Percentiles rank a stretch among this genome's conserved stretches.
These are phyloP conservation scores for Citrus glauca DNA, from an alignment of 345 rosid genomes.

Conservation along the genomic window DNA sequence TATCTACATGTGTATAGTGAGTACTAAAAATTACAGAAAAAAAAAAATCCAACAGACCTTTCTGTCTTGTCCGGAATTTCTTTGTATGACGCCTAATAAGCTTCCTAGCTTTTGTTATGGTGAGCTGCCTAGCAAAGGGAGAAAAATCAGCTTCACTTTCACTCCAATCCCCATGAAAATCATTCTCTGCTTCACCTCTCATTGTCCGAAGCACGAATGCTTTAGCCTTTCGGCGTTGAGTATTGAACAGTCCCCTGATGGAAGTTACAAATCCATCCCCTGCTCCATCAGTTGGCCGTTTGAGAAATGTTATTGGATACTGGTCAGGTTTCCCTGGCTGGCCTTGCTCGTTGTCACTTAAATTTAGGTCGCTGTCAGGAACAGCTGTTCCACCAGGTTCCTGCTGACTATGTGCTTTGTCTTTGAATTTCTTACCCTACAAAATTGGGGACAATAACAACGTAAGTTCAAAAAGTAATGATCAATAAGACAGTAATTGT, in stretches of 20 bases:
- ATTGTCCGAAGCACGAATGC: slow-evolving; percentile 90
- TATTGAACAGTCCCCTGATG: slow-evolving; percentile 82
- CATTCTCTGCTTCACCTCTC: slow-evolving; percentile 94
- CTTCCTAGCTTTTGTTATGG: slow-evolving; percentile 84
- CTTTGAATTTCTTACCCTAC: slow-evolving; percentile 96
- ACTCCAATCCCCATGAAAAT: slow-evolving; percentile 88
- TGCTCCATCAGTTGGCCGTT: slow-evolving; percentile 89
- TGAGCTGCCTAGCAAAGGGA: slow-evolving; percentile 85
- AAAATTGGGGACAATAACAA: slow-evolving; percentile 7
- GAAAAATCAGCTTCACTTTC: slow-evolving; percentile 84
- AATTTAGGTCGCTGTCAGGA: slow-evolving; percentile 69
- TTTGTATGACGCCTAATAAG: slow-evolving; percentile 87
- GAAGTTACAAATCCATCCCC: slow-evolving; percentile 98
- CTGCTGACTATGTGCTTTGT: slow-evolving; percentile 58
- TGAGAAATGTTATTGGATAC: slow-evolving; percentile 62
- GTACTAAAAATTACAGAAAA: not conserved
- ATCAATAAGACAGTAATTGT: not conserved
- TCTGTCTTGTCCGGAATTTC: slow-evolving; percentile 74
- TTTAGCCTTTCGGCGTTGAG: slow-evolving; percentile 88
- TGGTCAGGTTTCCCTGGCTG: slow-evolving; percentile 63
- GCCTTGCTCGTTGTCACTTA: slow-evolving; percentile 71
- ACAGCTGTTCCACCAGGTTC: slow-evolving; percentile 42
- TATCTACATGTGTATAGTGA: too few relatives aligned
- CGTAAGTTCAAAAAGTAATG: not conserved
- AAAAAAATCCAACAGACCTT: slow-evolving; percentile 42